Percentiles rank a stretch among this genome's conserved stretches.
These are phyloP conservation scores for Croton setiger DNA, from an alignment of 441 rosid genomes.

Conservation along the genomic window DNA sequence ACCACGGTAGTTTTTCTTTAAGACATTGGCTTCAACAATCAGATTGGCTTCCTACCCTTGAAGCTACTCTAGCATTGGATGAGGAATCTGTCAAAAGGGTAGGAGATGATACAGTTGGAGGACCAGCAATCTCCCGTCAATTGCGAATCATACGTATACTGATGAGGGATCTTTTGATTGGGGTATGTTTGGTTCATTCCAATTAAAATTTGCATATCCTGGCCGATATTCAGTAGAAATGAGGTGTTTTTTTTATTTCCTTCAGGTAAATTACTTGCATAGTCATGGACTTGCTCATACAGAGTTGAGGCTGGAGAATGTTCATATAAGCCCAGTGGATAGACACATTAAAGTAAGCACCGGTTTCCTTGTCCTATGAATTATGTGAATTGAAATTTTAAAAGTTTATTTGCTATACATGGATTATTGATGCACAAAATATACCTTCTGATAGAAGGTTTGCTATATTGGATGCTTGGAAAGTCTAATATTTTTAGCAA, in stretches of 20 bases:
- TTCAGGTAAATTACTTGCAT: constrained; percentile 95
- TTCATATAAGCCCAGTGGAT: constrained; percentile 93
- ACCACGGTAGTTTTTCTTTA: constrained; percentile 92
- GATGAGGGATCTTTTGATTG: constrained; percentile 92
- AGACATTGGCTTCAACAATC: constrained; percentile 96
- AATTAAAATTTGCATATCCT: background rate
- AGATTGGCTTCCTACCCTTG: constrained; percentile 95
- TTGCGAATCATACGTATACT: constrained; percentile 69
- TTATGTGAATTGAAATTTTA: background rate
- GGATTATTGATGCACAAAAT: background rate
- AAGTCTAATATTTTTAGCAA: too few relatives aligned
- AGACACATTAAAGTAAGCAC: constrained; percentile 81
- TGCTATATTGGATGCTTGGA: background rate
- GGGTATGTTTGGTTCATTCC: constrained; percentile 50
- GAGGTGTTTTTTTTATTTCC: constrained; percentile 10
- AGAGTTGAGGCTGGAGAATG: constrained; percentile 91
- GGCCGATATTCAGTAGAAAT: background rate
- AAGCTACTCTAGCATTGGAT: constrained; percentile 93
- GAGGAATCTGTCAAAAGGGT: constrained; percentile 84
- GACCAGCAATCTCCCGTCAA: constrained; percentile 89
- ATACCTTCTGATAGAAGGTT: background rate
- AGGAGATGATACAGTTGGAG: constrained; percentile 96
- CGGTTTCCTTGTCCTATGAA: background rate
- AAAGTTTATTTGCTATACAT: background rate
- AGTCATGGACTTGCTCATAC: constrained; percentile 99